Evolutionary conservation across 2,329 filamentous ascomycete genomes (phyloP).

Genomic region (Colletotrichum echinochloae): DNA sequence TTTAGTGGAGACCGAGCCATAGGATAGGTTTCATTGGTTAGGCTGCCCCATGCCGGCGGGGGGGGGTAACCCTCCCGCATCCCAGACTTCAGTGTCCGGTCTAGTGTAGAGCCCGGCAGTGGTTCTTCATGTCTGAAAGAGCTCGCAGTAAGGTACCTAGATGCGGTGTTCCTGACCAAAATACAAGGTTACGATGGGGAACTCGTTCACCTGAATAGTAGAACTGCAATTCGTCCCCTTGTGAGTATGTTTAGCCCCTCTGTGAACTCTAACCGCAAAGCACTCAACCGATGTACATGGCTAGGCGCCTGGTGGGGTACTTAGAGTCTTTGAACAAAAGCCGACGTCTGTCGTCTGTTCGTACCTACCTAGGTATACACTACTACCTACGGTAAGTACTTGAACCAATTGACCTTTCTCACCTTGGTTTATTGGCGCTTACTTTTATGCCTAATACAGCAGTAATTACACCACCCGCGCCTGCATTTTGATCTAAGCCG

Average conservation of each 20-base stretch:
- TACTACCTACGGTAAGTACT: too few species aligned
- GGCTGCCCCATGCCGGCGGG: not conserved
- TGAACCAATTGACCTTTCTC: not conserved
- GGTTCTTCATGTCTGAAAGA: not conserved
- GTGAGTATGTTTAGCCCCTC: not conserved
- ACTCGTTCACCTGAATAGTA: not conserved
- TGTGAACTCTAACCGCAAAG: not conserved
- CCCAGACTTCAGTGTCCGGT: not conserved
- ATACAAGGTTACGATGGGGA: not conserved
- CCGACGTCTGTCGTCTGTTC: not conserved
- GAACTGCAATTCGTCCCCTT: not conserved
- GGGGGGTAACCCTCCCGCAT: constrained; percentile 7
- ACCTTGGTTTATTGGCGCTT: too few species aligned
- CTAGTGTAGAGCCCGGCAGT: not conserved
- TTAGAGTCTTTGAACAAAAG: not conserved
- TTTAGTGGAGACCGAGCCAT: constrained; percentile 30
- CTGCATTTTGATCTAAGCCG: not conserved
- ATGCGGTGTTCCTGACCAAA: not conserved
- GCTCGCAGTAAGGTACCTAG: not conserved
- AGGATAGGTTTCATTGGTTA: constrained; percentile 13
- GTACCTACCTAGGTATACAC: too few species aligned
- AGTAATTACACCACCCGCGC: not conserved
- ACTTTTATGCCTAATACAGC: too few species aligned
- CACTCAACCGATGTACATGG: not conserved
- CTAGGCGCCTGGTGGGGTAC: not conserved